Evolutionary conservation across 208 protist species (phyloP), one percentile per base, ranked within the genome.

Genomic region (Acanthamoeba polyphaga): DNA sequence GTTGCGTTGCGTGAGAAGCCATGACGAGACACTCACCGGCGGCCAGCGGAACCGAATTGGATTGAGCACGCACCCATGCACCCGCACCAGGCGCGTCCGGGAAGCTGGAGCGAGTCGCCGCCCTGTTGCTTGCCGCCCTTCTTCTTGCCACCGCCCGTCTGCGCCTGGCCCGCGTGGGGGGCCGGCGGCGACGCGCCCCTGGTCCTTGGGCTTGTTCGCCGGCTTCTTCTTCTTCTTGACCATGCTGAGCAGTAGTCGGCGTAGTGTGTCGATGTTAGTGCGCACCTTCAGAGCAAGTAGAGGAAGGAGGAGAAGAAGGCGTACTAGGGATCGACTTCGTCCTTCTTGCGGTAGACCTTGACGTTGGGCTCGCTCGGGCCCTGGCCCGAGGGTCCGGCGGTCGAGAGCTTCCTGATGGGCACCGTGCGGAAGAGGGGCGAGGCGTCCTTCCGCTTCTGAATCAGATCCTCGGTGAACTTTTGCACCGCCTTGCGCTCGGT

Each of bases 401-500:
- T 17, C 38, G 87, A 64, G 51, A 27, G 80, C 80, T 92, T 68
- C 62, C 87, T 43, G 60, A 92, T 15, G 24, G 60, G n/a, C 32
- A 74, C 38, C 24, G 87, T 92, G 34, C 87, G 87, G 64, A 92
- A 92, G 29, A 92, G 55, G 5, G 87, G 62, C 15, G 87, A 92
- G 3, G 87, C 64, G 43, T 92, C 64, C 62, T 76, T 74, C 24
- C 87, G 22, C 62, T 92, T 92, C 38, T 92, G 62, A 15, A 92
- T 55, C 9, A 92, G 43, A 58, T 92, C 64, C 60, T 92, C 87
- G 3, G 38, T 76, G 43, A 92, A 92, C 64, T 92, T 92, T 76
- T 92, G 55, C 60, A 92, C 87, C 38, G 87, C 87, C 64, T 92
- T 92, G 17, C 87, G 55, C 22, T 92, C 87, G 19, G 38, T 76